These are phyloP conservation scores for Vaccinium myrtillus DNA, from an alignment of 148 eudicot genomes.

Conservation along the genomic window DNA sequence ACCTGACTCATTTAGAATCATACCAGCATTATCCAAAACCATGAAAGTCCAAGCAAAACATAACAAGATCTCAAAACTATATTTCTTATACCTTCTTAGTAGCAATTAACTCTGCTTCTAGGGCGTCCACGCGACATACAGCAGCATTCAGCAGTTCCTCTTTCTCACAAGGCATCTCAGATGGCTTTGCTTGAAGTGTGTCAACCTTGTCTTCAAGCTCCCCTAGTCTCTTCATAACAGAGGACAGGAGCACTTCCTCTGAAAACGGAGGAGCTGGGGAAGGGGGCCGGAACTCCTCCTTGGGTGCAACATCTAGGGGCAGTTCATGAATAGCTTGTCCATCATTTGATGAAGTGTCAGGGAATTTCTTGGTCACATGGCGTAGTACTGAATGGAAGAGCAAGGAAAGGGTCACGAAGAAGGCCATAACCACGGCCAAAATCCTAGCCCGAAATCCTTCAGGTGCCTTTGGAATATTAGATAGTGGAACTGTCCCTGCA, in stretches of 20 bases:
- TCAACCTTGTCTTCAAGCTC: constrained; percentile 68
- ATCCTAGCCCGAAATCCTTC: constrained; percentile 48
- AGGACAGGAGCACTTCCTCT: constrained; percentile 54
- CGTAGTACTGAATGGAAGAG: constrained; percentile 42
- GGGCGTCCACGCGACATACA: constrained; percentile 65
- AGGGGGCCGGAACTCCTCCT: constrained; percentile 65
- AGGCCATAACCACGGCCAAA: constrained; percentile 54
- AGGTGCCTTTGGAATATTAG: constrained; percentile 42
- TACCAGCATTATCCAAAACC: background rate
- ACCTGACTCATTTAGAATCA: background rate
- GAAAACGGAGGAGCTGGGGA: constrained; percentile 56
- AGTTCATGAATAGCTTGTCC: constrained; percentile 32
- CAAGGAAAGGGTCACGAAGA: constrained; percentile 50
- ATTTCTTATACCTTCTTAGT: constrained; percentile 79
- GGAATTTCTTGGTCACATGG: constrained; percentile 50
- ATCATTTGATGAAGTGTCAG: constrained; percentile 31
- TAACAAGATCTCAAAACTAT: background rate
- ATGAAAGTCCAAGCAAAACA: constrained; percentile 10
- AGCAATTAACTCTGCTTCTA: constrained; percentile 78
- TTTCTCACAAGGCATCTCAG: constrained; percentile 69
- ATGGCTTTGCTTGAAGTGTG: constrained; percentile 64
- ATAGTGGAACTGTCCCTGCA: constrained; percentile 44
- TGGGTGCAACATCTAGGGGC: constrained; percentile 33
- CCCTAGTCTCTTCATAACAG: constrained; percentile 32
- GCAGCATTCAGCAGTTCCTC: constrained; percentile 72